Evolutionary conservation across 1,139 yeast species (phyloP).

Genomic region (Pichiaceae sp.): DNA sequence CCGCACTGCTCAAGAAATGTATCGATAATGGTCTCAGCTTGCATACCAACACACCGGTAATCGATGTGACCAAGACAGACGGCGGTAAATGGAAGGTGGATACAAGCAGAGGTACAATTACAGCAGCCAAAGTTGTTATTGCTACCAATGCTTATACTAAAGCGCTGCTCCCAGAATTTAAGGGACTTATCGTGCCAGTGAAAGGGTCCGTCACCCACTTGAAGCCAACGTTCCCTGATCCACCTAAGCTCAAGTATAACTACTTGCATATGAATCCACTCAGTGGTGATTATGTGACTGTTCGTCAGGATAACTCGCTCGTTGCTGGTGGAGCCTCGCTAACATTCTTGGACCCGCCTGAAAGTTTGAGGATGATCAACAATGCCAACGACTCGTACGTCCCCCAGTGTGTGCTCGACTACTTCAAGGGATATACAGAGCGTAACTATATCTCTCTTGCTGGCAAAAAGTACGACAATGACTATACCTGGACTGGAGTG

Average conservation of each 20-base stretch:
- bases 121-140: conserved; percentile 27
- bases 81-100: conserved; percentile 21
- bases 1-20: conserved; percentile 25
- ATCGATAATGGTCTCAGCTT: conserved; percentile 30
- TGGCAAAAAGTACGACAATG: conserved; percentile 12
- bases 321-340: conserved; percentile 23
- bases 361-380: conserved; percentile 14
- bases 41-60: conserved; percentile 28
- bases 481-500: conserved; percentile 30
- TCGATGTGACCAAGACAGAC: conserved; percentile 19
- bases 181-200: conserved; percentile 17
- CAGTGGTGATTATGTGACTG: conserved; percentile 23
- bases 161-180: conserved; percentile 21
- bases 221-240: conserved; percentile 5
- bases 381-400: conserved; percentile 19
- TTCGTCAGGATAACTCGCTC: conserved; percentile 21
- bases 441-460: conserved; percentile 15
- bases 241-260: conserved; percentile 14
- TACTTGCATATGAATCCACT: conserved; percentile 16
- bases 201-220: conserved; percentile 22
- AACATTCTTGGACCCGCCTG: conserved; percentile 9
- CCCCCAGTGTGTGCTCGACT: conserved; percentile 12
- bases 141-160: conserved; percentile 36
- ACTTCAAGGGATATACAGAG: conserved; percentile 18
- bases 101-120: conserved; percentile 27